Base-by-base conservation (phyloP, 805 yeast species). In the Candida qinlingensis region DNA sequence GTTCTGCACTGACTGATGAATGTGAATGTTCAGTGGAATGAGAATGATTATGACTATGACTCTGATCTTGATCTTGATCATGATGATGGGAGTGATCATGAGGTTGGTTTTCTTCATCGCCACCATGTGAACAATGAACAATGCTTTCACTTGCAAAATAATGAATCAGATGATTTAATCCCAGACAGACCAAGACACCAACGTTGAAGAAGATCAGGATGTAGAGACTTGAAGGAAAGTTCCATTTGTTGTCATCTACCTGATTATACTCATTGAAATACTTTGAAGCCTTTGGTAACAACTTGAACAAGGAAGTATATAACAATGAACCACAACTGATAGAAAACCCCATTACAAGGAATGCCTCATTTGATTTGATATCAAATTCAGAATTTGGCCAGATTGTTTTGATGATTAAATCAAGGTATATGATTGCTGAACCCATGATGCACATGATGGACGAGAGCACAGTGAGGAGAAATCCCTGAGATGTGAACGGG, bases 311-410 rank as follows among this genome's bases (percentile, higher is more conserved):
- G 0, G 96, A 79, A 0, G 97, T 89, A 59, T 90, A 80, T 2
- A 84, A 50, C 64, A 92, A 74, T 28, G 96, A 87, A 0, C 99
- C 98, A 0, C 92, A 73, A 54, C 91, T 81, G 44, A 91, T 66
- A 0, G 94, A 78, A 30, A 92, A 73, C 2, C 96, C 85, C 34
- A 81, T 81, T 37, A 87, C 81, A 52, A 92, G 73, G 61, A 91
- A 82, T 11, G 68, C 65, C 36, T 83, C 78, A 61, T 85, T 83
- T 47, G 77, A 75, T 46, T 76, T 73, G 39, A 86, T 72, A 37
- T 74, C 68, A 61, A 85, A 82, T 7, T 51, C 54, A 3, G 77
- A 75, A 47, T 53, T 58, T 6, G 71, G 76, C 33, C 83, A 75
- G 35, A 77, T 49, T 11, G 61, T 31, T 43, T 66, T 60, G 63